Evolutionary conservation across 768 basidiomycete species (phyloP), one percentile per base, ranked within the genome.

Genomic region (Trametes meyenii): DNA sequence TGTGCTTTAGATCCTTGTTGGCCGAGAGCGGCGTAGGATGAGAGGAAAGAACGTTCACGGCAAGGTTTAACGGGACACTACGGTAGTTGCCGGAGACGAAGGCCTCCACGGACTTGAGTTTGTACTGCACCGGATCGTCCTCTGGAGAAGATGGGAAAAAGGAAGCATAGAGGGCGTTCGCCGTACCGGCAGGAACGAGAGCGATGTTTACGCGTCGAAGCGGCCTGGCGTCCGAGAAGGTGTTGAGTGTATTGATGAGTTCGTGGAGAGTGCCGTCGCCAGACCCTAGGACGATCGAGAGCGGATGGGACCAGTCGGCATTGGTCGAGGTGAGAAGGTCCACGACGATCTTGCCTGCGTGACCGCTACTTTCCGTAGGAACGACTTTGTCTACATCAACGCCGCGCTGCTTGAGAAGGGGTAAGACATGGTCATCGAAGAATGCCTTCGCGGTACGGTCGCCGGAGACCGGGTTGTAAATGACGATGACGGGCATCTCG

Each of bases 211-310:
- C 66, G 50, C 68, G 51, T 10, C 56, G 51, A 36, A 48, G 33
- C 26, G 62, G 55, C 17, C 60, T 54, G 33, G 53, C 14, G 24
- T 57, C 49, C n/a, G 65, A 50, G 3, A 57, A 36, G 19, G 45
- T 50, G 38, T 63, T 59, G 19, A 92, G 70, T 12, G 79, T 79
- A 63, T 89, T 90, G 70, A 95, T 79, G 63, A 96, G 83, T 67
- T 98, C 95, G 72, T 96, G 92, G 40, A 94, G 78, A 0, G 95
- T 97, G 17, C 96, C 96, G 73, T 98, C 96, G 8, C 96, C 96
- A 5, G 95, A 94, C 16, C 82, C 84, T 24, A 94, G 77, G 52
- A 90, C 70, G 49, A 90, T 70, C 0, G 80, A 81, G 53, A 83
- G 60, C 10, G 70, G 49, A 62, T 70, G 75, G 8, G 29, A 33